Conservation (phyloP, 2,329 filamentous ascomycete species). For the Claviceps maximensis region DNA sequence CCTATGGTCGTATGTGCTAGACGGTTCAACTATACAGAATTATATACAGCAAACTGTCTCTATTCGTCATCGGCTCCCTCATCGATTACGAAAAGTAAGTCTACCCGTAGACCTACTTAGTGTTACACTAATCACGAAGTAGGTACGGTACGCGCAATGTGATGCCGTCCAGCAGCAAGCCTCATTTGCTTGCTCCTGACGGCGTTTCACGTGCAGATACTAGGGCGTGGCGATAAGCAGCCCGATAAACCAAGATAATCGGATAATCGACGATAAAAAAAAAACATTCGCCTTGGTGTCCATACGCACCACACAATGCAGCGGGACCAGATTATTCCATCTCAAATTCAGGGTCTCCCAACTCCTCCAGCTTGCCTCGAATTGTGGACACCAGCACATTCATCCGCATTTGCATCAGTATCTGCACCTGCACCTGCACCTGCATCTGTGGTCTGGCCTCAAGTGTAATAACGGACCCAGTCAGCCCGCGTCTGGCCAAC, state of each 20-base stretch:
- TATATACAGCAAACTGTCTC: no score
- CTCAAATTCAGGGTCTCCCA: not conserved
- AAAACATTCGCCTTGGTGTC: not conserved
- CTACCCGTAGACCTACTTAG: no score
- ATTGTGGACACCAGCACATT: not conserved
- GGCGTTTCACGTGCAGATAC: not conserved
- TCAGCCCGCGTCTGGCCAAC: conserved; percentile 2
- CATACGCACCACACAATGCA: not conserved
- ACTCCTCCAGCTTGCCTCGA: not conserved
- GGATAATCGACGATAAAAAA: not conserved
- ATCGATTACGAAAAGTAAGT: no score
- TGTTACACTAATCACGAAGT: no score
- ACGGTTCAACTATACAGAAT: no score
- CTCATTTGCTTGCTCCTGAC: no score
- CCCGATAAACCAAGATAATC: no score
- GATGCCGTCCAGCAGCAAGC: no score
- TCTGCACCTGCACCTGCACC: not conserved
- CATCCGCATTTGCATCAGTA: not conserved
- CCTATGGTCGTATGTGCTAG: no score
- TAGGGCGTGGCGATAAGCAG: not conserved
- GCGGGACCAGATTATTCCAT: not conserved
- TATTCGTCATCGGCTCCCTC: no score
- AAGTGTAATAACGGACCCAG: not conserved
- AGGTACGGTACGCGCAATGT: no score
- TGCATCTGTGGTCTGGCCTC: not conserved